Evolutionary conservation across 2,329 filamentous ascomycete species (phyloP).

Genomic region (Colletotrichum brevisporum): DNA sequence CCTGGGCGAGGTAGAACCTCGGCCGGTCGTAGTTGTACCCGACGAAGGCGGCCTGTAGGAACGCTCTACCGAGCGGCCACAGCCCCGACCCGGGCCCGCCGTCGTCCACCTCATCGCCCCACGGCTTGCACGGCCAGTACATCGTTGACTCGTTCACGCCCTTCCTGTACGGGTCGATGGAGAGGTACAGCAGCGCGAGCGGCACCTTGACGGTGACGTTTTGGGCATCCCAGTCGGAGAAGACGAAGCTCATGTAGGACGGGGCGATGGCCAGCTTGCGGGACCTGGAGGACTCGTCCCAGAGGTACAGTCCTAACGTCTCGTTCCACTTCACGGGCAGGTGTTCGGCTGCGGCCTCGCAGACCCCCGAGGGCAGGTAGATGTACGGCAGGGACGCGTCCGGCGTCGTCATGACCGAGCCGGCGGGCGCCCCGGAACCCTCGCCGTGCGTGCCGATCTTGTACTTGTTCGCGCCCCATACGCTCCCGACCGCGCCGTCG

Average conservation of each 20-base stretch:
- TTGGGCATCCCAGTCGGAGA: neutral
- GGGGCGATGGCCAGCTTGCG: neutral
- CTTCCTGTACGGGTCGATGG: too few relatives aligned
- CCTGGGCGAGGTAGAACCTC: too few relatives aligned
- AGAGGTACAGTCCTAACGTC: neutral
- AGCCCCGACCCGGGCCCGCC: too few relatives aligned
- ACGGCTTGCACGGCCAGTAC: too few relatives aligned
- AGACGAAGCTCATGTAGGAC: conserved; percentile 11
- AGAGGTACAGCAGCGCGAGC: too few relatives aligned
- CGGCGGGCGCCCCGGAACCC: too few relatives aligned
- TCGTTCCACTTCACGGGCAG: neutral
- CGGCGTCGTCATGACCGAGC: neutral
- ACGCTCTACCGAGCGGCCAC: too few relatives aligned
- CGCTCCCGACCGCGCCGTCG: neutral
- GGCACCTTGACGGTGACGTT: conserved; percentile 9
- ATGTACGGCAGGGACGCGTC: neutral
- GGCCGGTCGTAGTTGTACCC: too few relatives aligned
- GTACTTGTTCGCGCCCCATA: neutral
- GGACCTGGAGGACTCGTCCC: neutral
- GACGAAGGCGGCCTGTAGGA: too few relatives aligned
- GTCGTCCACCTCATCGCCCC: too few relatives aligned
- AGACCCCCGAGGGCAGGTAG: neutral
- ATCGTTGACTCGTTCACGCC: too few relatives aligned
- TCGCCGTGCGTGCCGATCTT: neutral
- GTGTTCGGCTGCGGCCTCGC: conserved; percentile 1